Base-by-base conservation (phyloP, 1,139 yeast genomes). In the Groenewaldozyma sp. region DNA sequence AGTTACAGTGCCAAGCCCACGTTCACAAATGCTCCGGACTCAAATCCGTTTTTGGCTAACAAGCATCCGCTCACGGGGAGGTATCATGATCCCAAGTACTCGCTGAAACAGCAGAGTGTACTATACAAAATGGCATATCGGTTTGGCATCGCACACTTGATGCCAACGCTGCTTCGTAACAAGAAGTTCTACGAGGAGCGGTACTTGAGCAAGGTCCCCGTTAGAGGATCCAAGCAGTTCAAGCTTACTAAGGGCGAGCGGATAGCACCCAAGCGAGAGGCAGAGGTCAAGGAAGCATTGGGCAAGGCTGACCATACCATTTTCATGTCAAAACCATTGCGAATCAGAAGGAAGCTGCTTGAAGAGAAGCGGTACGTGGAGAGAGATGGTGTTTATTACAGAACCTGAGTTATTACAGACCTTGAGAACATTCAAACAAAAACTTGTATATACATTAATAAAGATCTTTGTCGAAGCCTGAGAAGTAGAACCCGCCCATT, bases 21-120 rank as follows among this genome's bases (percentile, higher is more conserved):
- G 4, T 65, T 74, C 24, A 75, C 82, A 18, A 67, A 67, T 38
- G 88, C 86, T 36, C 72, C 76, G 18, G 71, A 73, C 43, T 82
- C 84, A 53, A 91, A 91, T 60, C 98, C 98, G 39, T 91, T 91
- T 59, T 62, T 86, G 42, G 81, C 94, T 21, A 87, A 86, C 59
- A 81, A 74, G 56, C 87, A 88, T 60, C 87, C 94, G 13, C 75
- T 80, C 22, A 83, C 94, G 16, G 77, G 83, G 16, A 71, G 67
- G 51, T 76, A 82, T 68, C 93, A 84, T 53, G 78, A 78, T 39
- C 83, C 97, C 19, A 71, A 77, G 48, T 83, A 76, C 62, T 83
- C 95, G 10, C 67, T 79, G 53, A 77, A 96, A 63, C 75, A 93
- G 54, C 91, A 87, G 55, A 78, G 93, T 18, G 95, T 81, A 51